Conservation (phyloP, 148 eudicot genomes). For the Cornus suecica region DNA sequence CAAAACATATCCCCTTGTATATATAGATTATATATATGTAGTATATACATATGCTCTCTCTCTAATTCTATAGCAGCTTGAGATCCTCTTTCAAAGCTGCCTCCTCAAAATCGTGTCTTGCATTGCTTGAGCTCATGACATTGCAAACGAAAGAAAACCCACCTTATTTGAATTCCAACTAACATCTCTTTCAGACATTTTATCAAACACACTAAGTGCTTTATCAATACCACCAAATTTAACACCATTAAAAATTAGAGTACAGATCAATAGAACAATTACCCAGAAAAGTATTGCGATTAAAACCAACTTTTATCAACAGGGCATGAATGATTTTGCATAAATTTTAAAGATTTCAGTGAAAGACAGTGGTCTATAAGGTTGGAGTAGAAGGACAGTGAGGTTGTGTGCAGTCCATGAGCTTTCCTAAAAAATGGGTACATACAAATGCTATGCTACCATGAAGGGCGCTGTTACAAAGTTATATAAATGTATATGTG, state of each 20-base stretch:
- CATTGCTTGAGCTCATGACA: constrained; percentile 71
- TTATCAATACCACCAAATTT: constrained; percentile 28
- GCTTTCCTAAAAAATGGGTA: constrained; percentile 28
- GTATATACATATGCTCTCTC: no score
- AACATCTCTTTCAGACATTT: constrained; percentile 70
- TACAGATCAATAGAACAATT: constrained; percentile 72
- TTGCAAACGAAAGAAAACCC: constrained; percentile 57
- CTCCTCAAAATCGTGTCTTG: constrained; percentile 37
- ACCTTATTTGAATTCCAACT: constrained; percentile 66
- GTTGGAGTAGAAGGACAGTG: constrained; percentile 42
- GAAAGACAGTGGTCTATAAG: constrained; percentile 50
- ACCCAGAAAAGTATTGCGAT: constrained; percentile 55
- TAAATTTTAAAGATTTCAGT: constrained; percentile 35
- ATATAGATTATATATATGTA: no score
- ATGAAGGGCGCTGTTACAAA: neutral
- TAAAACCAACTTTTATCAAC: constrained; percentile 63
- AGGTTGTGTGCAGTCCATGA: constrained; percentile 24
- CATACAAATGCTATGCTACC: constrained; percentile 32
- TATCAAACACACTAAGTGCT: constrained; percentile 55
- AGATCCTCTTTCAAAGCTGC: constrained; percentile 55
- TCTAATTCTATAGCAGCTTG: no score
- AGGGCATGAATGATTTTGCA: constrained; percentile 57
- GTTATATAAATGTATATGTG: no score
- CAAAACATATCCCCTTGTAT: no score
- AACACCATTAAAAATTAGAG: constrained; percentile 29